Evolutionary conservation across 139 green algal species (phyloP), one percentile per base, ranked within the genome.

Genomic region (Chlorella sorokiniana): DNA sequence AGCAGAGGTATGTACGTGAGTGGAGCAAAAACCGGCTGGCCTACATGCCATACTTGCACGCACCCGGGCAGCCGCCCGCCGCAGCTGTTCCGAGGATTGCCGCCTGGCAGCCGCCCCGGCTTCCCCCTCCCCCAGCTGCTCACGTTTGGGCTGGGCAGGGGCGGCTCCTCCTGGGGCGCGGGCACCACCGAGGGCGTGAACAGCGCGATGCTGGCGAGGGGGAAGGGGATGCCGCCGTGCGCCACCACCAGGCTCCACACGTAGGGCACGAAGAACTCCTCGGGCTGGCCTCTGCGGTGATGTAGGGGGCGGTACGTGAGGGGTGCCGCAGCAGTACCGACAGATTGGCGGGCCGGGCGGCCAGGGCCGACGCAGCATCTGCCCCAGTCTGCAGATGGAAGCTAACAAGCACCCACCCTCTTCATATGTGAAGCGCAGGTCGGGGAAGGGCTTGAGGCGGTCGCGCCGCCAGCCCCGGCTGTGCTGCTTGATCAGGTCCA

Each of bases 221-320:
- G 76, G 79, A 83, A 88, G n/a, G 79, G 79, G 38, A 87, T 64
- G 70, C 80, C 75, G 33, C 64, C 65, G 69, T 77, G 62, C 25
- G 79, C 68, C 54, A 87, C 67, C 23, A 81, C 64, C 75, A 89
- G 76, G 31, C 82, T 84, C 86, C 92, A 94, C 29, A 95, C 86
- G 56, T 91, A 94, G 10, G 91, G 91, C 62, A 95, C 84, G 54
- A 95, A 95, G 27, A 95, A 95, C 77, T 94, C 91, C 76, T 94
- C 87, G 4, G 91, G 22, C 76, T 87, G 11, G 86, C 31, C 69
- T 92, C 88, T 80, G 80, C n/a, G 59, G 51, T 20, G 27, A 16
- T 10, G 54, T 1, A 33, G 65, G 65, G 4, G 33, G 31, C 29
- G 29, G 25, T 70, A 35, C 14, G 56, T 6, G 16, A 31, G 16